Evolutionary conservation across 306 rosid species (phyloP), one percentile per base, ranked within the genome.

Genomic region (Ormosia emarginata): DNA sequence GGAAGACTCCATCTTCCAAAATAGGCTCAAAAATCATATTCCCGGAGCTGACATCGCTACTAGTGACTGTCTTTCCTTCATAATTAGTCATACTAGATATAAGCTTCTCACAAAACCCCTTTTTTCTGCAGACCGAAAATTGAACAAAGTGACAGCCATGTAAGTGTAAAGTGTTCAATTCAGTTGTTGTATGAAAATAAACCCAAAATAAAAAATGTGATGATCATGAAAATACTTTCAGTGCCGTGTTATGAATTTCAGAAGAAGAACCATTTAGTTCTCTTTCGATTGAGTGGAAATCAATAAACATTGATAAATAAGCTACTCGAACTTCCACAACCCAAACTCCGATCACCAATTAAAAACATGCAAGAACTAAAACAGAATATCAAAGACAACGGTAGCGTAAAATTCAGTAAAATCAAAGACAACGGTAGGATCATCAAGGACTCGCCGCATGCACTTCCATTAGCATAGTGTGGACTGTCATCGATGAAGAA

Each of bases 21-120:
- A 94, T 89, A 77, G 97, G 92, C 80, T 86, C 88, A 67, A 67
- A 92, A 78, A 86, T 90, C 98, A 92, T 94, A 75, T 75, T 81
- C 77, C 97, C 91, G 4, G 88, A 81, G 70, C 84, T 82, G 59
- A 58, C 91, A 76, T 84, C 87, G 65, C 79, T 12, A 58, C 83
- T 7, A 24, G 85, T 46, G 24, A 65, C 85, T 4, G 66, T 62
- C 77, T 74, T 81, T 44, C 87, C 86, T 76, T 86, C 78, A 12
- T 36, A 2, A 57, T 67, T 81, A 32, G 88, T 89, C 97, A 94
- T 94, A 83, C 79, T 87, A 53, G 85, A 74, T 30, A 33, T 18
- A 64, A 81, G 70, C 85, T 85, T 86, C 87, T 81, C 74, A 34
- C 71, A n/a, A 18, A 46, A 47, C 73, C 67, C 78, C 78, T 86